These are phyloP conservation scores for Phytophthora vignae DNA, from an alignment of 352 stramenopile species.

Conservation along the genomic window DNA sequence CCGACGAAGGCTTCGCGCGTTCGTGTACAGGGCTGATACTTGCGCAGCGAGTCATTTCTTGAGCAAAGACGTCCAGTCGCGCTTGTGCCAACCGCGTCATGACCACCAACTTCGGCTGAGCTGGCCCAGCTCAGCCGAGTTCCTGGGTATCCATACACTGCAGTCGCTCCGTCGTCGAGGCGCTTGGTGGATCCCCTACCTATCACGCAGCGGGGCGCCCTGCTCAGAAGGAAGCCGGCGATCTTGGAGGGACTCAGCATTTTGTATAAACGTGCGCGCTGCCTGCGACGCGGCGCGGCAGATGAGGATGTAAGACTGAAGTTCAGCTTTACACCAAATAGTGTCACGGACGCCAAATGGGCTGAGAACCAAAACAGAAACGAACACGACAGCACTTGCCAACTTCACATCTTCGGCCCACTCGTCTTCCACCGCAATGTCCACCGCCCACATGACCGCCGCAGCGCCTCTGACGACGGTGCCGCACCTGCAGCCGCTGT, in stretches of 20 bases:
- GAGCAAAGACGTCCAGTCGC: not conserved
- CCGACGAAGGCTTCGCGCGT: too few species aligned
- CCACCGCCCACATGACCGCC: conserved; percentile 19
- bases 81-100: not conserved
- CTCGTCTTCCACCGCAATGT: not conserved
- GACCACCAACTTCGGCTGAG: not conserved
- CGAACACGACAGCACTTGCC: conserved; percentile 24
- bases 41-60: too few species aligned
- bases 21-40: too few species aligned
- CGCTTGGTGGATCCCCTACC: not conserved
- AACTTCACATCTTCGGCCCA: conserved; percentile 32
- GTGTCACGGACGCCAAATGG: too few species aligned
- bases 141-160: too few species aligned
- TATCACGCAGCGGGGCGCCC: conserved; percentile 7
- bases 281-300: conserved; percentile 8
- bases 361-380: too few species aligned
- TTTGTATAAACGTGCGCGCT: conserved; percentile 1
- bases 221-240: conserved; percentile 10
- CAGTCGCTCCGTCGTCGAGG: too few species aligned
- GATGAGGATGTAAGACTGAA: not conserved
- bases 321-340: conserved; percentile 3
- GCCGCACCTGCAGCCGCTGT: conserved; percentile 31
- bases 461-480: conserved; percentile 20
- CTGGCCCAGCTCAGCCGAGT: not conserved
- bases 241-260: conserved; percentile 6